Base-by-base conservation (phyloP, 2,329 filamentous ascomycete species). In the Coleophoma cylindrospora region DNA sequence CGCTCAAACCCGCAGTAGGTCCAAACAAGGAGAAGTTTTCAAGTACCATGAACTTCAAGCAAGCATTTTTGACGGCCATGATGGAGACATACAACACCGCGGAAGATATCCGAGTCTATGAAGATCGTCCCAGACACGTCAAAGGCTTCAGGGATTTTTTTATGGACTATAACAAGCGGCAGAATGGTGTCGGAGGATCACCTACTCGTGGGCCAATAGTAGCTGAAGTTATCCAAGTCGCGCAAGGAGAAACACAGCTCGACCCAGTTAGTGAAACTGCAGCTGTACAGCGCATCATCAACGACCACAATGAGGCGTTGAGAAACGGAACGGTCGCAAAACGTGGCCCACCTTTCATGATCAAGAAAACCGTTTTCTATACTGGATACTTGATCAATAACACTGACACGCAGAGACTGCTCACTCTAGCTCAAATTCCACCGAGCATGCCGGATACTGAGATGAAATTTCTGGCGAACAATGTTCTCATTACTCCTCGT, bases 41-140 rank as follows among this genome's bases (percentile, higher is more conserved):
- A 47, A 89, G 77, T 62, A 99, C 94, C 3, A 94, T 96, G 84
- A 73, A 81, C 22, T 99, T 96, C 77, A 99, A 99, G 73, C 88
- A 96, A 65, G 75, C 82, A 37, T 89, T 96, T 61, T 79, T 99
- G 27, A 79, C 82, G 55, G 80, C 87, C 21, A 72, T 97, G 48
- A 81, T 96, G 71, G 84, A 90, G 69, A 97, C 92, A 27, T 97
- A 97, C 70, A 81, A 77, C 54, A 68, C 83, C 40, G 90, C 92
- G 3, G 80, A 86, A n/a, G 91, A 96, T 61, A 86, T 97, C 49
- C 82, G 86, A 68, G 76, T 87, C 44, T 87, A 87, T 64, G 84
- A 87, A 61, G 84, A 87, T 60, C 74, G 84, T 4, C 71, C 75
- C 3, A 80, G 78, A 58, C 84, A 87, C 64, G 87, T 88, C 47